Base-by-base conservation (phyloP, 768 basidiomycete genomes). In the Calocybe cyanea region DNA sequence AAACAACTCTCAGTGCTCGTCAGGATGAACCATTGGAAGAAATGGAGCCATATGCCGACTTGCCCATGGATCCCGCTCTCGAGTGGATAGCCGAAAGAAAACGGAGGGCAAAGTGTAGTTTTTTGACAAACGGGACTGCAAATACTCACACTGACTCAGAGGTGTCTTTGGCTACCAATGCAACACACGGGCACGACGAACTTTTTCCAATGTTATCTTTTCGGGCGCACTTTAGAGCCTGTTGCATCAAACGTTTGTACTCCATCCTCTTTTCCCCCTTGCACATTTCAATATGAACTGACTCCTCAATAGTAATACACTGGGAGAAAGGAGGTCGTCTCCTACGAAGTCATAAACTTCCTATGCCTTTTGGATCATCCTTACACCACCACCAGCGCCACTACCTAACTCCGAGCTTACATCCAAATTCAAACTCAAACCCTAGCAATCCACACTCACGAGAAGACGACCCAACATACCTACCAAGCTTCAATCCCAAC, bases 271-370 rank as follows among this genome's bases (percentile, higher is more conserved):
- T 35, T 33, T 38, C n/a, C n/a, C n/a, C n/a, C n/a, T 41, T 34
- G 35, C 7, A 9, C 24, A 40, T 32, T 30, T 35, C 36, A 23
- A 49, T 24, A 18, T 19, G 11, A 28, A 5, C 25, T 28, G 25
- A 28, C 11, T 11, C 11, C 25, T 18, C 5, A 39, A 2, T 45
- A 91, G 90, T 87, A 64, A 77, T 78, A 31, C 87, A 88, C 54
- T 93, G 92, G 89, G 76, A 85, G 11, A 71, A 74, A 25, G 87
- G 87, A 1, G 91, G 91, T 1, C 72, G 71, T 7, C 61, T 92
- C 3, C 71, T 94, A 7, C 78, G 80, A 3, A 72, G n/a, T 13
- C 50, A 51, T 37, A 21, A 36, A 8, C 41, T 51, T 4, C 50
- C 50, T 18, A 42, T 42, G 28, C 45, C 41, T 15, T 39, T 38